Evolutionary conservation across 768 basidiomycete species (phyloP), one percentile per base, ranked within the genome.

Genomic region (Boletus fagicola): DNA sequence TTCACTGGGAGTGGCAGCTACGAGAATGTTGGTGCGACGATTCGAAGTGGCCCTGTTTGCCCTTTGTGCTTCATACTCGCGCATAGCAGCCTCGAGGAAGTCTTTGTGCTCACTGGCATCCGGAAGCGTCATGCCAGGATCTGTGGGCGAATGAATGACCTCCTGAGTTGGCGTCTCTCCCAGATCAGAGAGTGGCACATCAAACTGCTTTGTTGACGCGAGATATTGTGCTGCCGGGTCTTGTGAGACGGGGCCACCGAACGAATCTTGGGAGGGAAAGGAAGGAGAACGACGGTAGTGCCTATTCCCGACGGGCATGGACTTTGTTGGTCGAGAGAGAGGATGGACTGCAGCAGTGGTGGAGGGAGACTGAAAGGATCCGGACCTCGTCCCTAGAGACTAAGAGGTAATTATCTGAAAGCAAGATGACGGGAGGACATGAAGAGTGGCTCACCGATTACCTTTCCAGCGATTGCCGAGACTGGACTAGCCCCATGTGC

Each of bases 111-210:
- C 71, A 44, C 73, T 75, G 2, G 80, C 80, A 51, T 76, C 68
- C 5, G 74, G 74, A n/a, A 85, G 84, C 20, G 84, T 84, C 35
- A 76, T 65, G 36, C 70, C 79, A 16, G 83, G 83, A 30, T 82
- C 72, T 46, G 76, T 57, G 40, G 63, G 72, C n/a, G 61, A 60
- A 56, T 66, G 65, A 40, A 58, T 33, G 44, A 56, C 68, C 57
- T 68, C 65, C 48, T 68, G 63, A 8, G 68, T 69, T 45, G 68
- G 62, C 30, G 60, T 68, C 59, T 68, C 74, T 51, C 74, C 81
- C 18, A 86, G 75, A 60, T 85, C 80, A 31, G 82, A 80, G 46
- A 88, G 71, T 52, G 87, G 88, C 20, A 83, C 70, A 43, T 79
- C 68, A 51, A 88, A 85, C 50, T 78, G 75, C 59, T 78, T 80